Conservation (phyloP, 2,329 filamentous ascomycete genomes). For the Fusarium sp. region DNA sequence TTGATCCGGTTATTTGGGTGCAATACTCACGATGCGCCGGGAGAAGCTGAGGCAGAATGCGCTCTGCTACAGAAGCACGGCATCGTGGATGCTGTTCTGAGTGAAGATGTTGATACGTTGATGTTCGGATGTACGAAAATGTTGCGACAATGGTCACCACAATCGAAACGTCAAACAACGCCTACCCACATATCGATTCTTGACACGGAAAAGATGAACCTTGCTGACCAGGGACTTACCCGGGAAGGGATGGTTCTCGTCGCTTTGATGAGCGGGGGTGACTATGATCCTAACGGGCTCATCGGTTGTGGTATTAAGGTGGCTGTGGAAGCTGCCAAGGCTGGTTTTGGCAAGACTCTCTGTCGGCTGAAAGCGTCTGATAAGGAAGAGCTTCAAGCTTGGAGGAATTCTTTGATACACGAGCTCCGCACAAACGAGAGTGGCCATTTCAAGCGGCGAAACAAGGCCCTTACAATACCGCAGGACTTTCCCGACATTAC, state of each 20-base stretch:
- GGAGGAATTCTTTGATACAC: constrained; percentile 76
- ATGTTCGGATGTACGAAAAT: constrained; percentile 92
- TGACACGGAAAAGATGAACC: constrained; percentile 64
- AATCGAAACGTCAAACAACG: constrained; percentile 69
- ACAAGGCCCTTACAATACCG: constrained; percentile 78
- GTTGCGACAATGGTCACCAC: constrained; percentile 83
- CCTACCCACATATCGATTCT: constrained; percentile 91
- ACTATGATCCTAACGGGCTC: constrained; percentile 90
- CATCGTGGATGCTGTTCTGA: constrained; percentile 91
- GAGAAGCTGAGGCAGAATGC: constrained; percentile 96
- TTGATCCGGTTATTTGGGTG: constrained; percentile 88
- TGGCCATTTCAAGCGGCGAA: constrained; percentile 79
- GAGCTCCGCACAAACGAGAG: constrained; percentile 87
- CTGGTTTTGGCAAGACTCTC: constrained; percentile 82
- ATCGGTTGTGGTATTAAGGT: constrained; percentile 87
- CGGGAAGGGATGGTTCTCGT: constrained; percentile 92
- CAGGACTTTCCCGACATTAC: constrained; percentile 82
- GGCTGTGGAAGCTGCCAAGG: constrained; percentile 88
- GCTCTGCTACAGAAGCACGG: constrained; percentile 83
- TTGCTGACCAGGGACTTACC: constrained; percentile 70
- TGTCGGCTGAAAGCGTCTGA: constrained; percentile 72
- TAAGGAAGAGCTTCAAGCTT: constrained; percentile 66
- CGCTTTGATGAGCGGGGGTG: constrained; percentile 93
- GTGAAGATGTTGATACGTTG: constrained; percentile 94
- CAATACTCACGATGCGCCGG: constrained; percentile 83